Conservation (phyloP, 257 asterid species). For the Cordia subcordata region DNA sequence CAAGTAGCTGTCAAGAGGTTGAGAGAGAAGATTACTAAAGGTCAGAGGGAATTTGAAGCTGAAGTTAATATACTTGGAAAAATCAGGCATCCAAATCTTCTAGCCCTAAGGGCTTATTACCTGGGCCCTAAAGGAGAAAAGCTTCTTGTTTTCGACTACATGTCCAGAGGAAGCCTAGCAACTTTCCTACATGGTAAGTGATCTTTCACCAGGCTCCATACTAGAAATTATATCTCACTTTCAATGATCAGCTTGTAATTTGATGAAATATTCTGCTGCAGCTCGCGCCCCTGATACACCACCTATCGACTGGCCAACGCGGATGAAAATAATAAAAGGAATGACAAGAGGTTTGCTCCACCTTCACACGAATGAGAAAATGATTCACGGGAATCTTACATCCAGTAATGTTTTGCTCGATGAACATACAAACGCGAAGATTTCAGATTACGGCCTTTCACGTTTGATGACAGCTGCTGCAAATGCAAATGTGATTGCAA, state of each 20-base stretch:
- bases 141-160: slow-evolving; percentile 88
- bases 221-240: not conserved
- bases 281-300: slow-evolving; percentile 79
- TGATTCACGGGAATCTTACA: slow-evolving; percentile 87
- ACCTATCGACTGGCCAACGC: slow-evolving; percentile 61
- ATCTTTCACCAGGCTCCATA: not conserved
- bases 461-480: slow-evolving; percentile 88
- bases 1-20: slow-evolving; percentile 92
- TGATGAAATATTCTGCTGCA: slow-evolving; percentile 25
- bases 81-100: slow-evolving; percentile 79
- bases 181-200: slow-evolving; percentile 79
- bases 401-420: slow-evolving; percentile 84
- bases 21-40: slow-evolving; percentile 87
- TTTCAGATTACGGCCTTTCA: slow-evolving; percentile 83
- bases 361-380: slow-evolving; percentile 66
- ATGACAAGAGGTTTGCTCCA: slow-evolving; percentile 74
- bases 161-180: slow-evolving; percentile 83
- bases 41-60: slow-evolving; percentile 74
- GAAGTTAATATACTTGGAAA: slow-evolving; percentile 78
- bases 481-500: slow-evolving; percentile 79
- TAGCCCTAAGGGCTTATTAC: slow-evolving; percentile 89
- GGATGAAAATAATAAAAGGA: slow-evolving; percentile 84
- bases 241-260: not conserved
- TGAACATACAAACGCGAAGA: slow-evolving; percentile 55
- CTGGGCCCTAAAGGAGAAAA: slow-evolving; percentile 96